Conservation (phyloP, 1,139 yeast species). For the Kodamaea suecica region DNA sequence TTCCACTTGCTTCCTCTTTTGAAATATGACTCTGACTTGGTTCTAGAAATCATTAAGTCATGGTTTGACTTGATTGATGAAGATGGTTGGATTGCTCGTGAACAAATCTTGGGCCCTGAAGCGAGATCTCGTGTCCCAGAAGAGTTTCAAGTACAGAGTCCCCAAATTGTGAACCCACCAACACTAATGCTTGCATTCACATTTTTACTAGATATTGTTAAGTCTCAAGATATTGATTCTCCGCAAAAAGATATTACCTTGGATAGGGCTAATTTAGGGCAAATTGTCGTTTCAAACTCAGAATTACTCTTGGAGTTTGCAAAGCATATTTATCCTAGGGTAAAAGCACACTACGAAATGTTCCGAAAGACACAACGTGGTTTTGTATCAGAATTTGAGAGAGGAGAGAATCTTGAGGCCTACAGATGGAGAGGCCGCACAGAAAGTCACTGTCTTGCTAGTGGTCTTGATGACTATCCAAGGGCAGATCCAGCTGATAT, state of each 20-base stretch:
- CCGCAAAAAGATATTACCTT: conserved; percentile 20
- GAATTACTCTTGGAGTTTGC: conserved; percentile 63
- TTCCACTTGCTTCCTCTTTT: conserved; percentile 83
- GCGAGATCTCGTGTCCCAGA: conserved; percentile 84
- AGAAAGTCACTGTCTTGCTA: conserved; percentile 77
- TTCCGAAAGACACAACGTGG: conserved; percentile 82
- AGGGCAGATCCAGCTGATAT: conserved; percentile 77
- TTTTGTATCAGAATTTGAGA: conserved; percentile 65
- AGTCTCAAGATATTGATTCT: conserved; percentile 19
- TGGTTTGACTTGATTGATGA: conserved; percentile 88
- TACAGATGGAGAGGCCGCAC: conserved; percentile 96
- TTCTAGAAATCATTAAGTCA: conserved; percentile 74
- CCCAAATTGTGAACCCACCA: conserved; percentile 93
- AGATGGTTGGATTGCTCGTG: conserved; percentile 96
- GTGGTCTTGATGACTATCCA: conserved; percentile 96
- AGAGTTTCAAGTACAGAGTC: conserved; percentile 82
- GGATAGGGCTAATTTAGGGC: conserved; percentile 35
- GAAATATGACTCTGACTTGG: conserved; percentile 81
- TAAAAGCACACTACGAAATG: conserved; percentile 80
- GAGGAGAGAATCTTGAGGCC: conserved; percentile 57
- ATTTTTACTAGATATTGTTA: conserved; percentile 51
- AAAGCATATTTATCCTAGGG: conserved; percentile 65
- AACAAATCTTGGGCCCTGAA: conserved; percentile 89
- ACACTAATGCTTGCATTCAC: conserved; percentile 81
- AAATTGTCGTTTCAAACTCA: conserved; percentile 55